Evolutionary conservation across 208 protist genomes (phyloP), one percentile per base, ranked within the genome.

Genomic region (Polymyxa betae): DNA sequence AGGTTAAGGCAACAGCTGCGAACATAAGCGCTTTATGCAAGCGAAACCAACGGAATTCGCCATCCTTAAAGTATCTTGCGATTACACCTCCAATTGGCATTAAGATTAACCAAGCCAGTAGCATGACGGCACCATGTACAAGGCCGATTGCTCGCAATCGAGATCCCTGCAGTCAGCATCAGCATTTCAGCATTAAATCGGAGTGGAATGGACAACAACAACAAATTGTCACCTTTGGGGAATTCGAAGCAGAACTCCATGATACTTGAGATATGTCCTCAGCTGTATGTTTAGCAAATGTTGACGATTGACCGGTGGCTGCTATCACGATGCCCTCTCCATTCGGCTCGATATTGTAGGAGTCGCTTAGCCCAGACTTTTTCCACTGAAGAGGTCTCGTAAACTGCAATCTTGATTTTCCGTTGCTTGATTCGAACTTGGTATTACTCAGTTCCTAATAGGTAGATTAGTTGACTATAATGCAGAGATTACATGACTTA

Each of bases 41-140:
- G 16, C n/a, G 5, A n/a, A 82, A 82, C 72, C 72, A 82, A 20
- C 72, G 5, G 35, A 20, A 16, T 5, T 82, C 72, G 72, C 35
- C 72, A 82, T 82, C 72, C n/a, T 82, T 82, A 43, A 82, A 82
- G 72, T 38, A 82, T 5, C 72, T 5, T 20, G 72, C 72, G 5
- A 82, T 35, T 20, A 35, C 16, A n/a, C 10, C 72, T 12, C 35
- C 72, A 43, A 35, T n/a, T 20, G 72, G 72, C 16, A 82, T n/a
- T 12, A 82, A 20, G 12, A 82, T n/a, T 38, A 43, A 16, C 72
- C 72, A 82, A 16, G 72, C 72, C 5, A 82, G 5, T 5, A 82
- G 16, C 72, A 82, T 82, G 16, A 82, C 16, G 72, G 35, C 40
- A 5, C 16, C 72, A 82, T 82, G 72, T 5, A 82, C 16, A 5